These are phyloP conservation scores for Biscogniauxia marginata DNA, from an alignment of 2,329 filamentous ascomycete genomes.

Conservation along the genomic window DNA sequence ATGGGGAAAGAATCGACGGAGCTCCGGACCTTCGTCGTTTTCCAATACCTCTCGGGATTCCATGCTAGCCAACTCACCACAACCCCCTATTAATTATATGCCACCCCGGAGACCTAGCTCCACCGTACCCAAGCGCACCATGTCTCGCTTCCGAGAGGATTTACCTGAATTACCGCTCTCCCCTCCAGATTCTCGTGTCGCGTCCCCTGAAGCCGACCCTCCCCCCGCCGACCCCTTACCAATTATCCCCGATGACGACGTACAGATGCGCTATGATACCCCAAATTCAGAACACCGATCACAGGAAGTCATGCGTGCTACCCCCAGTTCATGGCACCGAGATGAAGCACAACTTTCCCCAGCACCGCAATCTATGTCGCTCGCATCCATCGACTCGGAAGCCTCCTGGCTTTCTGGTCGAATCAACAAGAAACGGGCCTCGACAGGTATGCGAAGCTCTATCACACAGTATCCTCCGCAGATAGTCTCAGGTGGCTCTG, in stretches of 20 bases:
- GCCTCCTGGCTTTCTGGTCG: conserved; percentile 92
- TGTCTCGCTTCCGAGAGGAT: conserved; percentile 90
- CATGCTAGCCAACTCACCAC: conserved; percentile 53
- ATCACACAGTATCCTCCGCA: conserved; percentile 36
- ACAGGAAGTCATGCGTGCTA: conserved; percentile 41
- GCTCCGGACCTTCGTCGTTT: conserved; percentile 70
- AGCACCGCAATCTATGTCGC: conserved; percentile 72
- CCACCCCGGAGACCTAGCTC: conserved; percentile 37
- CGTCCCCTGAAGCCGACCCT: conserved; percentile 68
- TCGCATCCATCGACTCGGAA: conserved; percentile 94
- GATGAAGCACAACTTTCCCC: conserved; percentile 48
- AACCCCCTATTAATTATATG: conserved; percentile 33
- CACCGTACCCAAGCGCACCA: conserved; percentile 69
- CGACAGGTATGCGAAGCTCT: conserved; percentile 43
- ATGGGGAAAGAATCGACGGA: conserved; percentile 60
- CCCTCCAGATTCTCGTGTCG: conserved; percentile 78
- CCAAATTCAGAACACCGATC: conserved; percentile 45
- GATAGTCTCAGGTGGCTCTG: conserved; percentile 53
- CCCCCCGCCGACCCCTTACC: conserved; percentile 32
- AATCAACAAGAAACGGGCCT: conserved; percentile 46
- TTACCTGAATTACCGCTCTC: conserved; percentile 82
- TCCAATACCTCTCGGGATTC: conserved; percentile 90
- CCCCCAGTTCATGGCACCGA: conserved; percentile 44
- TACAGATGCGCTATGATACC: conserved; percentile 44
- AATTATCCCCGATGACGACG: conserved; percentile 32